Evolutionary conservation across 2,329 filamentous ascomycete genomes (phyloP), one percentile per base, ranked within the genome.

Genomic region (Scleromitrula shiraiana): DNA sequence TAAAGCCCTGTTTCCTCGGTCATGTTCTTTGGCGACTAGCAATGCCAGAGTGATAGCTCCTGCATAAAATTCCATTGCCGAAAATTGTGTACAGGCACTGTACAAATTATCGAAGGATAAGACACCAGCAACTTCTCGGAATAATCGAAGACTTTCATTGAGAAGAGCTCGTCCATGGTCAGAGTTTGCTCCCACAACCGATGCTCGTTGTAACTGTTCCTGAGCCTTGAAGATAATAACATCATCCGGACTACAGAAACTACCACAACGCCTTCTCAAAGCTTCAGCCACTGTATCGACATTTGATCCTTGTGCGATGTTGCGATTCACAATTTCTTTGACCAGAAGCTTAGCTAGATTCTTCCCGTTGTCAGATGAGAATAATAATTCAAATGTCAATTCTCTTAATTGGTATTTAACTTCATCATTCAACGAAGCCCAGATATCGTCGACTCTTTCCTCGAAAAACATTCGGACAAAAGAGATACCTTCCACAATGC

Each of bases 211-310:
- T 45, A 97, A 72, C 60, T 91, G 86, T 66, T 98, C 93, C 64
- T 97, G 91, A 0, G 93, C 93, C 68, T 95, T 97, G 80, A 98
- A 98, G 57, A 96, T 91, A 55, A 97, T 82, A 2, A 97, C 93
- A 69, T 98, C 93, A 55, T 98, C 91, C 0, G 91, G 83, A 61
- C 90, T 96, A 66, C 93, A 98, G 75, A 98, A 98, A 67, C 86
- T 96, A 53, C 93, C 94, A 59, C 93, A 98, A 59, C 90, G 80
- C 58, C 93, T 78, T 39, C 93, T 80, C 41, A 98, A 71, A n/a
- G 90, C 88, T 66, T 98, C 93, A 0, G 93, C 91, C 20, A 98
- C 89, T 0, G 90, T 96, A 68, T 98, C 94, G 17, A 98, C 91
- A 54, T 97, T 98, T 4, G 90, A 91, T 8, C 94, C 93, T 61